Evolutionary conservation across 1,284 basidiomycete species (phyloP), one percentile per base, ranked within the genome.

Genomic region (Sanguinoderma infundibulare): DNA sequence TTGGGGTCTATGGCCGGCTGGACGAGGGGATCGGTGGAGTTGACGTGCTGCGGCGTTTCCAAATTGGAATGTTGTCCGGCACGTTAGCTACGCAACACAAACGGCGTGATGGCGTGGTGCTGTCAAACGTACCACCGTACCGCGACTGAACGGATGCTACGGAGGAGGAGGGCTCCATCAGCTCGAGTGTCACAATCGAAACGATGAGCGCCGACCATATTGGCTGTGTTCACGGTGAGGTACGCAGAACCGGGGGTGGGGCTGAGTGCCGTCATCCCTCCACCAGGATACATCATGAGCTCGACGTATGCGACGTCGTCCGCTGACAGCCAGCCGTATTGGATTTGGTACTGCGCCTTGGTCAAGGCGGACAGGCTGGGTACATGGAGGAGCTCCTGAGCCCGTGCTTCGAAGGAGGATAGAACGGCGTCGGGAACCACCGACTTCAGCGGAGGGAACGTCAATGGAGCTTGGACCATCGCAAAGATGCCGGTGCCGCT

Each of bases 281-380:
- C 12, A 14, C 57, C 54, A 6, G 63, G 54, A 40, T 49, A 53
- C 50, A 62, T 38, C 14, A 64, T 55, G 14, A 57, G 44, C 57
- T 64, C 63, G n/a, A 55, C 20, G 24, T 53, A 39, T 14, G 56
- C 59, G 17, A 59, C 32, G 24, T 53, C 55, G 35, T 54, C 34
- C 17, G 28, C n/a, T n/a, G n/a, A 38, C 20, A 64, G 38, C 63
- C 63, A 64, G 1, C 49, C 54, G 12, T 20, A 9, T 24, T 65
- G 63, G 47, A 62, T 49, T 15, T 53, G 38, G 51, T 59, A 59
- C 47, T 65, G 63, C 20, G 49, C 51, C 47, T 46, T 55, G 44
- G 51, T 50, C 24, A 61, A 32, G 5, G 57, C 34, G 7, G 59
- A 59, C 22, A 64, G 17, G 9, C 39, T 51, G 4, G 36, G 22